Conservation (phyloP, 1,139 yeast genomes). For the Geotrichum cucujoidarum region DNA sequence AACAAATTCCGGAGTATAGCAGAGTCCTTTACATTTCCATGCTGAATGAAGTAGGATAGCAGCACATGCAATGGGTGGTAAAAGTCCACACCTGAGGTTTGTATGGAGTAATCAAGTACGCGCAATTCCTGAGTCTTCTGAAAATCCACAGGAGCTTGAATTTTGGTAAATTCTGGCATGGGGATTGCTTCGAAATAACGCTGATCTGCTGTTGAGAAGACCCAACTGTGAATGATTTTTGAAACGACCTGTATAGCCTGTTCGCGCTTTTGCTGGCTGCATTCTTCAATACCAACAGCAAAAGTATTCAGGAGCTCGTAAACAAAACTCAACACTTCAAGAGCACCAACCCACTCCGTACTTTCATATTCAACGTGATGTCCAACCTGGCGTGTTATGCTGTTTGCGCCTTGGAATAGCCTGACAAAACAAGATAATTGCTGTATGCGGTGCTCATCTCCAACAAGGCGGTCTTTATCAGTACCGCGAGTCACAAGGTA, state of each 20-base stretch:
- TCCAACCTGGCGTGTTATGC: slow-evolving; percentile 63
- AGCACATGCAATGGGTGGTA: slow-evolving; percentile 78
- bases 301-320: slow-evolving; percentile 37
- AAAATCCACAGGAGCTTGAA: not conserved
- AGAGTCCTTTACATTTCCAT: slow-evolving; percentile 36
- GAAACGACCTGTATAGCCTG: slow-evolving; percentile 27
- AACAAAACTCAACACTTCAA: slow-evolving; percentile 57
- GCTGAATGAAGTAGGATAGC: slow-evolving; percentile 63
- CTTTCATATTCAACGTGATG: slow-evolving; percentile 89
- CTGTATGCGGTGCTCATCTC: slow-evolving; percentile 33
- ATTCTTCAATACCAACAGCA: slow-evolving; percentile 33
- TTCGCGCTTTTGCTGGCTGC: slow-evolving; percentile 20
- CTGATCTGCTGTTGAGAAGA: slow-evolving; percentile 25
- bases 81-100: slow-evolving; percentile 56
- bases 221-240: slow-evolving; percentile 30
- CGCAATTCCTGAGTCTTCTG: not conserved
- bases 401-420: slow-evolving; percentile 76
- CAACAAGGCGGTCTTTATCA: slow-evolving; percentile 42
- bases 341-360: slow-evolving; percentile 75
- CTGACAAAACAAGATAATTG: slow-evolving; percentile 59
- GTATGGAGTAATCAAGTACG: slow-evolving; percentile 35
- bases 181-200: slow-evolving; percentile 11
- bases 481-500: slow-evolving; percentile 68
- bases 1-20: slow-evolving; percentile 31
- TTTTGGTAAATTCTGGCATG: not conserved